These are phyloP conservation scores for Trichoderma gamsii DNA, from an alignment of 495 filamentous ascomycete genomes.

Conservation along the genomic window DNA sequence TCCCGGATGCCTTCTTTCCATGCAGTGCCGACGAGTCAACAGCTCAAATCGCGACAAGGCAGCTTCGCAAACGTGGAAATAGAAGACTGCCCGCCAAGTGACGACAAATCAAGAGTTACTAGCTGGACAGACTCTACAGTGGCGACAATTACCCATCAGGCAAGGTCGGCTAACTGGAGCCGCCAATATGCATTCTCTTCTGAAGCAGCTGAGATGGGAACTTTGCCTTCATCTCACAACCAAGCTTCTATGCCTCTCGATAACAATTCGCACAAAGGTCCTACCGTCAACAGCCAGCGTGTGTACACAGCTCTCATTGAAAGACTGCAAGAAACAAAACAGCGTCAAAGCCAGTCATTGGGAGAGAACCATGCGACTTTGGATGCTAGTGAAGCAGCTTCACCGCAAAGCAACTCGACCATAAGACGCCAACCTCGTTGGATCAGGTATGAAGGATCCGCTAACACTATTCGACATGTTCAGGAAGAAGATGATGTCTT, in stretches of 20 bases:
- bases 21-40: slow-evolving; percentile 31
- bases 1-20: slow-evolving; percentile 38
- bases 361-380: background rate
- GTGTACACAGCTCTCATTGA: slow-evolving; percentile 72
- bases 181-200: background rate
- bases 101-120: slow-evolving; percentile 61
- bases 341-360: slow-evolving; percentile 2
- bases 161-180: slow-evolving; percentile 39
- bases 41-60: slow-evolving; percentile 40
- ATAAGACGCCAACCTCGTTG: background rate
- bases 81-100: slow-evolving; percentile 39
- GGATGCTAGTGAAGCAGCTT: slow-evolving; percentile 18
- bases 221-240: background rate
- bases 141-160: slow-evolving; percentile 39
- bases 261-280: background rate
- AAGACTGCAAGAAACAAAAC: slow-evolving; percentile 44
- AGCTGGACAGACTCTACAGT: slow-evolving; percentile 65
- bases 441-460: slow-evolving; percentile 22
- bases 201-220: background rate
- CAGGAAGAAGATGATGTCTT: slow-evolving; percentile 17
- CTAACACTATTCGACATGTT: slow-evolving; percentile 27
- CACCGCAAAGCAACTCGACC: background rate
- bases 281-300: slow-evolving; percentile 53
- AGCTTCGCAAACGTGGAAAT: slow-evolving; percentile 49
- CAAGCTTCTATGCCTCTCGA: background rate